Evolutionary conservation across 2,329 filamentous ascomycete species (phyloP).

Genomic region (Tolypocladium inflatum): DNA sequence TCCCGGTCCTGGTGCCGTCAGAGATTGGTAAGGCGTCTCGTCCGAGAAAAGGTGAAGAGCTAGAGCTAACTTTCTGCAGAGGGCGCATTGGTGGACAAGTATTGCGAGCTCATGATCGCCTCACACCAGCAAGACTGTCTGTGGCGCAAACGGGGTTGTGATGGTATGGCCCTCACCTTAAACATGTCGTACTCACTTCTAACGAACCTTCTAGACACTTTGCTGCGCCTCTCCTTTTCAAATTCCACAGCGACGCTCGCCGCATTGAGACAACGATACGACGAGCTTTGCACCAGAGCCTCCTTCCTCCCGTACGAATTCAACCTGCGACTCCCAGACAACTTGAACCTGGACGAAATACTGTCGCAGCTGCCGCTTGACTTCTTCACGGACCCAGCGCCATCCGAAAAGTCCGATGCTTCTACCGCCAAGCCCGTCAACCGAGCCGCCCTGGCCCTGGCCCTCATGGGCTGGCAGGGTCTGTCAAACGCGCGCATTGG

Average conservation of each 20-base stretch:
- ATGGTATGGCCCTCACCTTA: slow-evolving; percentile 43
- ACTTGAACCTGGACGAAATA: slow-evolving; percentile 39
- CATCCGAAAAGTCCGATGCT: slow-evolving; percentile 17
- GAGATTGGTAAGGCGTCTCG: slow-evolving; percentile 38
- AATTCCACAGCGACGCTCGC: slow-evolving; percentile 50
- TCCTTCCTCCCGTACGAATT: slow-evolving; percentile 52
- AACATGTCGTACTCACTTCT: background rate
- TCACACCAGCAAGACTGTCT: slow-evolving; percentile 75
- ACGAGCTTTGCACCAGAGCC: slow-evolving; percentile 45
- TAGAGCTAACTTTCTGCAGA: slow-evolving; percentile 25
- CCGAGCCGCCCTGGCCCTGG: slow-evolving; percentile 55
- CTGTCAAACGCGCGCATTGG: slow-evolving; percentile 43
- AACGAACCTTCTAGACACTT: slow-evolving; percentile 32
- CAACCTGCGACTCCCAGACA: slow-evolving; percentile 48
- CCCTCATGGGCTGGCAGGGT: slow-evolving; percentile 70
- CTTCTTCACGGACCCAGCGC: slow-evolving; percentile 42
- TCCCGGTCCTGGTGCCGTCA: slow-evolving; percentile 43
- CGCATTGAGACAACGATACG: slow-evolving; percentile 53
- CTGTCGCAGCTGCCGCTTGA: slow-evolving; percentile 39
- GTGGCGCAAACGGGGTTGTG: slow-evolving; percentile 82
- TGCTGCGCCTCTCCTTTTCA: slow-evolving; percentile 53
- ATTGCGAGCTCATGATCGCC: slow-evolving; percentile 60
- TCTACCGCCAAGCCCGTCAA: slow-evolving; percentile 31
- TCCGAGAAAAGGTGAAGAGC: too few relatives aligned
- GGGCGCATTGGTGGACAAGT: slow-evolving; percentile 65